Evolutionary conservation across 2,329 filamentous ascomycete species (phyloP).

Genomic region (Fusarium foetens): DNA sequence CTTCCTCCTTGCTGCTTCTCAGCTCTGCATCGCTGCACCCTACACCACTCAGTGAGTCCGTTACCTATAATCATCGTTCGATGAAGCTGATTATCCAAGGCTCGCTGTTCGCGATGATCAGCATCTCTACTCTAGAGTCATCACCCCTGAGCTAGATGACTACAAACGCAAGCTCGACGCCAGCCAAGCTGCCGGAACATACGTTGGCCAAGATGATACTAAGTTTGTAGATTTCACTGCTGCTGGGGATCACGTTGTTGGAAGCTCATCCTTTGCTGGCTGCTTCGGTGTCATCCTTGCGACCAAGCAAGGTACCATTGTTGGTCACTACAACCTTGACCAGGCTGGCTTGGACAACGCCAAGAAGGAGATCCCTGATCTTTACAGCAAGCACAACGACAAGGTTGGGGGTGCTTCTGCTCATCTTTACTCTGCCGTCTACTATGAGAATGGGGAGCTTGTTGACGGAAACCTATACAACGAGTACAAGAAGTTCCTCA

Average conservation of each 20-base stretch:
- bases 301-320: constrained; percentile 1
- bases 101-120: not conserved
- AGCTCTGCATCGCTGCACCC: constrained; percentile 2
- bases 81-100: not conserved
- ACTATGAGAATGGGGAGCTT: not conserved
- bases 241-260: not conserved
- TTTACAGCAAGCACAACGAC: not conserved
- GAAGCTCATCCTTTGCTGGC: not conserved
- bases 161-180: not conserved
- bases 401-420: not conserved
- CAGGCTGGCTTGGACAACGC: not conserved
- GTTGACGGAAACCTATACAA: not conserved
- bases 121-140: not conserved
- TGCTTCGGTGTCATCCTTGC: constrained; percentile 5
- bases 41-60: not conserved
- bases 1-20: not conserved
- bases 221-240: not conserved
- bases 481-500: not conserved
- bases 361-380: not conserved
- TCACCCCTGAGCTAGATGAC: not conserved
- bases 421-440: not conserved
- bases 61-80: rapidly evolving
- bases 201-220: not conserved
- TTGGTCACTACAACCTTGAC: not conserved
- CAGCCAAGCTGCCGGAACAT: not conserved